Conservation (phyloP, 2,329 filamentous ascomycete genomes). For the Xylariales sp. region DNA sequence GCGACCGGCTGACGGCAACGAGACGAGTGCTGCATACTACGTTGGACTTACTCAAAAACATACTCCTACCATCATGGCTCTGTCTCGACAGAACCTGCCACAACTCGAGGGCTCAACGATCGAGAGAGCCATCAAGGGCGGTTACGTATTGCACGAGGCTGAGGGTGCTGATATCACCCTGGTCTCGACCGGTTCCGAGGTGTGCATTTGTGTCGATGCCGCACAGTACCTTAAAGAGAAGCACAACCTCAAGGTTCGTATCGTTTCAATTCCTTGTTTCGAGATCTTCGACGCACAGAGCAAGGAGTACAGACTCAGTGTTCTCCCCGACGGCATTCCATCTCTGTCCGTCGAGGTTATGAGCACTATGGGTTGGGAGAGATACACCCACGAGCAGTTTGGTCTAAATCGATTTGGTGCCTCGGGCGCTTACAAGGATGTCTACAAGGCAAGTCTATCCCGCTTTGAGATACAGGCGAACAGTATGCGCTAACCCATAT, state of each 20-base stretch:
- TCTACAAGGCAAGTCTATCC: conserved; percentile 70
- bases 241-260: conserved; percentile 79
- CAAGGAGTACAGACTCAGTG: conserved; percentile 91
- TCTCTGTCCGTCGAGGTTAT: conserved; percentile 93
- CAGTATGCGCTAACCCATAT: too few species aligned
- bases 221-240: conserved; percentile 88
- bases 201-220: conserved; percentile 87
- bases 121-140: conserved; percentile 88
- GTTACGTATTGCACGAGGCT: conserved; percentile 83
- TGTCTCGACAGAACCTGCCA: conserved; percentile 96
- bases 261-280: conserved; percentile 94
- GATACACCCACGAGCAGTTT: conserved; percentile 99
- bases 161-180: conserved; percentile 82
- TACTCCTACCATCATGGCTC: conserved; percentile 88
- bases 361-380: conserved; percentile 97
- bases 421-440: conserved; percentile 93
- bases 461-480: too few species aligned
- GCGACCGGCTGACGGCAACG: conserved; percentile 97
- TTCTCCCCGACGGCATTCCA: conserved; percentile 91
- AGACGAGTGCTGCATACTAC: conserved; percentile 97
- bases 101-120: conserved; percentile 93
- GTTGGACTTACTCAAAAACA: conserved; percentile 82
- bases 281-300: conserved; percentile 92
- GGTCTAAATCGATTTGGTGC: conserved; percentile 99
- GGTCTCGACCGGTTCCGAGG: conserved; percentile 93